phyloP scores from a whole-genome alignment of 2,329 filamentous ascomycete genomes.

The Exophiala oligosperma region DNA sequence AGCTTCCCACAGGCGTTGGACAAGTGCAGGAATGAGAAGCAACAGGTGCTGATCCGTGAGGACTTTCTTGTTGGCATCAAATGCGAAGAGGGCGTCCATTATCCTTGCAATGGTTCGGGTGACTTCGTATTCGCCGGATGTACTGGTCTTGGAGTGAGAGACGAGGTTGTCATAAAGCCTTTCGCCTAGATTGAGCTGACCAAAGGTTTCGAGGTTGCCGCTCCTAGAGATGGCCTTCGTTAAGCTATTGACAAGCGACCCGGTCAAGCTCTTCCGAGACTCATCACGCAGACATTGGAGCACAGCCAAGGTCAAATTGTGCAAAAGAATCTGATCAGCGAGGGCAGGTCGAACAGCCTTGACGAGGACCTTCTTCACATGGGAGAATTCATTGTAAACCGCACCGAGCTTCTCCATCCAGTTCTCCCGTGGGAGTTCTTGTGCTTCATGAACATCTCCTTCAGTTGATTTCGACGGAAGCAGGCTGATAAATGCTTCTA shows the following conservation, averaged over 20 bases:
- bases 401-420: constrained; percentile 15
- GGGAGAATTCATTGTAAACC: constrained; percentile 14
- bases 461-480: constrained; percentile 26
- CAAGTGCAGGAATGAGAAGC: constrained; percentile 65
- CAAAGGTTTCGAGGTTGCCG: constrained; percentile 10
- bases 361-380: constrained; percentile 11
- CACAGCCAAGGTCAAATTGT: constrained; percentile 16
- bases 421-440: not conserved
- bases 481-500: constrained; percentile 30
- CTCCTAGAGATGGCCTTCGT: constrained; percentile 11
- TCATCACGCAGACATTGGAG: constrained; percentile 15
- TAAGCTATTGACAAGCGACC: constrained; percentile 11
- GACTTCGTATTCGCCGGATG: constrained; percentile 9
- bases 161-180: constrained; percentile 6
- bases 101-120: constrained; percentile 15
- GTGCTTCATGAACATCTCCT: not conserved
- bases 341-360: constrained; percentile 6
- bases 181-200: constrained; percentile 8
- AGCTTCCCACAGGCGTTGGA: constrained; percentile 74
- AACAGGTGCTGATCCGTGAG: constrained; percentile 48
- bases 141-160: not conserved
- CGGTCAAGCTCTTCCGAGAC: constrained; percentile 3
- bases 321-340: constrained; percentile 15
- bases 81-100: constrained; percentile 19
- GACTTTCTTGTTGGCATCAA: constrained; percentile 28